Base-by-base conservation (phyloP, 352 stramenopile genomes). In the Elongisporangium senticosum region DNA sequence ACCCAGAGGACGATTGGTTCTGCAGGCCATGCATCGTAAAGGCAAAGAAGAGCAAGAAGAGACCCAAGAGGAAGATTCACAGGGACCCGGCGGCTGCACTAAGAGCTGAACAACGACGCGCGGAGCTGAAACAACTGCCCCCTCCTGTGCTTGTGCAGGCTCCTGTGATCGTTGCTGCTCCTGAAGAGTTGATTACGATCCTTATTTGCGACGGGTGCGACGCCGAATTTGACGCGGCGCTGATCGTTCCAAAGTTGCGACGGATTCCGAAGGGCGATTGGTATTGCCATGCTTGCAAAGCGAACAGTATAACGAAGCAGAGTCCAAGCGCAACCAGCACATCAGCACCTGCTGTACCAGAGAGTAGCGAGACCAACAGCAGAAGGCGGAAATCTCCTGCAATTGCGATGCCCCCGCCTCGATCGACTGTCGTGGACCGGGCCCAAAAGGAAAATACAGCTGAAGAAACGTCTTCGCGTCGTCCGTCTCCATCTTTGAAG, bases 1-100 rank as follows among this genome's bases (percentile, higher is more conserved):
- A 84, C 28, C 76, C 79, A 10, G 74, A 74, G 37, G 77, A 71
- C 19, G 74, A 80, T 48, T 77, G 72, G 59, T 69, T 69, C 22
- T 66, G 59, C 21, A 13, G 23, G 1, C 7, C 24, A 6, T 66
- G 60, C 49, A 53, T 19, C 20, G 24, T 28, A 4, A 58, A 58
- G 20, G 40, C 15, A 24, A 24, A 26, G 6, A 33, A 20, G 20
- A 50, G 13, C 28, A 50, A 43, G 14, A 40, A 47, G 7, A 0
- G 21, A 13, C 43, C 4, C 21, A 23, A 17, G 15, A 23, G 14
- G 15, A 23, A 23, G 11, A 47, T 43, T 43, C 33, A 43, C 11
- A 43, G 17, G 33, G 33, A 43, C 11, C 33, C 33, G 4, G 33
- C 4, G 7, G 11, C 33, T 43, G 33, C 10, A 10, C 8, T 17